Percentiles rank a stretch among this genome's conserved stretches.
Conservation (phyloP, 257 asterid genomes). For the Galeopsis tetrahit region DNA sequence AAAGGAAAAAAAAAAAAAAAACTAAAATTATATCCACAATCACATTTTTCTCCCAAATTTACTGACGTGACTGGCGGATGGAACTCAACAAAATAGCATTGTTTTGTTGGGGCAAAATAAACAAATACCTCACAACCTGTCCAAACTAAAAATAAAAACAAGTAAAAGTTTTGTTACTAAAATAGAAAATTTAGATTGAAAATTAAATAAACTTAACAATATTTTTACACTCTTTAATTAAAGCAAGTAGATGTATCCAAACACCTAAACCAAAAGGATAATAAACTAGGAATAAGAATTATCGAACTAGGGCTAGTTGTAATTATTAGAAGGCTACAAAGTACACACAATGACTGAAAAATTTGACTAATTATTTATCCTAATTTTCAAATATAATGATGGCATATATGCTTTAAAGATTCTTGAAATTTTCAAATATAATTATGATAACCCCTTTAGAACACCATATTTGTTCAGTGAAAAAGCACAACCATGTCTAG, state of each 20-base stretch:
- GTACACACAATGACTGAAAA: background rate
- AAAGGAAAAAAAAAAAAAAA: no score
- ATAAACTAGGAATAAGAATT: background rate
- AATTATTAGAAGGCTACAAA: constrained; percentile 3
- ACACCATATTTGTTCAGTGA: constrained; percentile 22
- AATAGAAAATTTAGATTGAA: no score
- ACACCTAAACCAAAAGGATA: constrained; percentile 20
- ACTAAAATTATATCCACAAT: no score
- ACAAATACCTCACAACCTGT: background rate
- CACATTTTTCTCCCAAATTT: no score
- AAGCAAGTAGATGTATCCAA: constrained; percentile 22
- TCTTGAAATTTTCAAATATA: constrained; percentile 2
- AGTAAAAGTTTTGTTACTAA: no score
- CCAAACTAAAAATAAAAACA: background rate
- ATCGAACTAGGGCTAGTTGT: constrained; percentile 7
- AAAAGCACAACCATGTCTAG: constrained; percentile 36
- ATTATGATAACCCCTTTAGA: constrained; percentile 18
- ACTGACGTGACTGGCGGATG: no score
- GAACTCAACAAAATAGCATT: background rate
- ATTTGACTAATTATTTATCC: background rate
- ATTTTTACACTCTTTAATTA: no score
- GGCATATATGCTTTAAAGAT: constrained; percentile 30
- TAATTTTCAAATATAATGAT: constrained; percentile 1
- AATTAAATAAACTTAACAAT: no score
- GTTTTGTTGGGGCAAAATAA: background rate